phyloP scores from a whole-genome alignment of 2,329 filamentous ascomycete species.

The Ophiostoma sp. region DNA sequence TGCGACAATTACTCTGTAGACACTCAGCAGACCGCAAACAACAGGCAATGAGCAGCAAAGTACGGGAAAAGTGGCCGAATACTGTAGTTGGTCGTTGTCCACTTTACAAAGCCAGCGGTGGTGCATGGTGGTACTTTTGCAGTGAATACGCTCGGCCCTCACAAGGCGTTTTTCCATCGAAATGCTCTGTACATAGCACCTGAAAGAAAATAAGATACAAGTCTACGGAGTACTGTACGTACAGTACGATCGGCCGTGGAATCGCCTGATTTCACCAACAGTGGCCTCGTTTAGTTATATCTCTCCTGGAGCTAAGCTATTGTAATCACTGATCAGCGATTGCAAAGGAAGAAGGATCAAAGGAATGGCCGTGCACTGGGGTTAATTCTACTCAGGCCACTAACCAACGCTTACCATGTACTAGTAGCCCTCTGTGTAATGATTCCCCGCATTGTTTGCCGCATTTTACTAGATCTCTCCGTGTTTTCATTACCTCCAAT shows the following conservation, averaged over 20 bases:
- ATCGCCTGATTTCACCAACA: neutral
- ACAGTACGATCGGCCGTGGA: neutral
- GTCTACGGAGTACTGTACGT: no score
- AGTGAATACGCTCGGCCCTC: neutral
- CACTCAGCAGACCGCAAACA: no score
- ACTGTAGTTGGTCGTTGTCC: neutral
- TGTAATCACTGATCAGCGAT: neutral
- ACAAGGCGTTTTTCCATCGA: neutral
- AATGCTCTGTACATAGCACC: neutral
- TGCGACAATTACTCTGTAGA: neutral
- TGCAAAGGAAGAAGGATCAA: neutral
- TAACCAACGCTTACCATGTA: neutral
- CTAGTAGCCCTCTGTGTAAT: slow-evolving; percentile 9
- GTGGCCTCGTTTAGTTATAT: neutral
- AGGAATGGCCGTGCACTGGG: slow-evolving; percentile 10
- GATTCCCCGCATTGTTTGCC: neutral
- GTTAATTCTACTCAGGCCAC: neutral
- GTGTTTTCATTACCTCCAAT: slow-evolving; percentile 6
- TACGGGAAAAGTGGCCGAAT: neutral
- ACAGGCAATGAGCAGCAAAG: no score
- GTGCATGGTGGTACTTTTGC: neutral
- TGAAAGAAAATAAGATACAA: neutral
- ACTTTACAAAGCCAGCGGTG: neutral
- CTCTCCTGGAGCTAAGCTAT: neutral
- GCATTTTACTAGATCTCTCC: slow-evolving; percentile 6